Percentiles rank a stretch among this genome's conserved stretches.
phyloP scores from a whole-genome alignment of 2,329 filamentous ascomycete species.

The Fusarium papillatum region DNA sequence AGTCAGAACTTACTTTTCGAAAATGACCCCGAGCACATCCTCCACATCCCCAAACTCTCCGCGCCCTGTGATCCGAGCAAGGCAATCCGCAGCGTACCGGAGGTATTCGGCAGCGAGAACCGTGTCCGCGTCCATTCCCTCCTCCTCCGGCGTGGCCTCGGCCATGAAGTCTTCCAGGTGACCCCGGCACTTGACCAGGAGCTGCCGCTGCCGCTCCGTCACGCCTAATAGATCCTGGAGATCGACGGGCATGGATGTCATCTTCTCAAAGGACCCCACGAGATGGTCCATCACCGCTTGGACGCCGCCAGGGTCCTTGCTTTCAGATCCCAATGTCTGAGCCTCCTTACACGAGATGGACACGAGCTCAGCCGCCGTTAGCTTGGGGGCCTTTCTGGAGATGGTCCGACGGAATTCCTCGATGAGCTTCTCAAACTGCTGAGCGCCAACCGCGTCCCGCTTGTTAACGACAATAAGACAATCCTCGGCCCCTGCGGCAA shows the following conservation, averaged over 20 bases:
- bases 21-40: constrained; percentile 95
- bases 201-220: constrained; percentile 88
- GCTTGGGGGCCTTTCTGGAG: constrained; percentile 29
- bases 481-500: constrained; percentile 63
- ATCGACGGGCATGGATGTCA: constrained; percentile 79
- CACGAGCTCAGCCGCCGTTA: constrained; percentile 51
- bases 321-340: constrained; percentile 42
- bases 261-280: constrained; percentile 74
- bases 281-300: constrained; percentile 77
- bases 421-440: constrained; percentile 54
- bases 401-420: constrained; percentile 51
- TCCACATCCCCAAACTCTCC: constrained; percentile 92
- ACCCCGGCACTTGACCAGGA: constrained; percentile 79
- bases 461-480: constrained; percentile 74
- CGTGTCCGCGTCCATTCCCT: constrained; percentile 76
- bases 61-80: constrained; percentile 90
- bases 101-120: constrained; percentile 93
- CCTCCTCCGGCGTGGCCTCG: constrained; percentile 60
- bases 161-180: constrained; percentile 82
- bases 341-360: constrained; percentile 81
- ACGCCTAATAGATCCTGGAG: constrained; percentile 91
- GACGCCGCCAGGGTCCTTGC: constrained; percentile 73
- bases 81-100: constrained; percentile 81
- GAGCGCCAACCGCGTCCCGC: constrained; percentile 61
- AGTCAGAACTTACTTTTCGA: constrained; percentile 84